Conservation (phyloP, 1,139 yeast genomes). For the Pichia sp. region DNA sequence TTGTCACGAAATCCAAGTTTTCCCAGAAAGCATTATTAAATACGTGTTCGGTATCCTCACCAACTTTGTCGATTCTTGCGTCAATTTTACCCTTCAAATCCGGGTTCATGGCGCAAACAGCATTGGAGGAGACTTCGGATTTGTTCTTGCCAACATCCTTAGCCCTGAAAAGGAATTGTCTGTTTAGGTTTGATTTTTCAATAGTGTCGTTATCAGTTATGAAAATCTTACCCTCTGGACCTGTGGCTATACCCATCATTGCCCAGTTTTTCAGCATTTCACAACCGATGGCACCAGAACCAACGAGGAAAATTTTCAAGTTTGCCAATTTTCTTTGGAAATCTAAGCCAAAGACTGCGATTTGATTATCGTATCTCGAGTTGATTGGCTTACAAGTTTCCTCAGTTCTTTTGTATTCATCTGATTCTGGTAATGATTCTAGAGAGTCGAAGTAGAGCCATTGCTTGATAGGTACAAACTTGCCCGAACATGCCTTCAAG, state of each 20-base stretch:
- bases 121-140: slow-evolving; percentile 85
- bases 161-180: slow-evolving; percentile 93
- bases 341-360: slow-evolving; percentile 85
- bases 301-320: slow-evolving; percentile 82
- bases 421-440: slow-evolving; percentile 73
- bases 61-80: slow-evolving; percentile 80
- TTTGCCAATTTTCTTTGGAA: slow-evolving; percentile 73
- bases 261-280: slow-evolving; percentile 99
- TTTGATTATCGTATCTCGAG: slow-evolving; percentile 86
- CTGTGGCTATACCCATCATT: slow-evolving; percentile 89
- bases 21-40: slow-evolving; percentile 89
- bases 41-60: slow-evolving; percentile 83
- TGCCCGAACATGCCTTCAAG: slow-evolving; percentile 89
- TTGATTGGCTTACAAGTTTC: slow-evolving; percentile 71
- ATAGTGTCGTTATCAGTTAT: slow-evolving; percentile 94
- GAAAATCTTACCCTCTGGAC: slow-evolving; percentile 76
- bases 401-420: slow-evolving; percentile 56
- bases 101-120: slow-evolving; percentile 83
- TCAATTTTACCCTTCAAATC: slow-evolving; percentile 73
- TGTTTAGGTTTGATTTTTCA: slow-evolving; percentile 90
- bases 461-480: slow-evolving; percentile 87
- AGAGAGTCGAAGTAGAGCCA: slow-evolving; percentile 90
- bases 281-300: slow-evolving; percentile 99
- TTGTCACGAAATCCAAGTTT: slow-evolving; percentile 79
- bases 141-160: slow-evolving; percentile 90